These are phyloP conservation scores for Clitopilus hobsonii DNA, from an alignment of 768 basidiomycete genomes.

Conservation along the genomic window DNA sequence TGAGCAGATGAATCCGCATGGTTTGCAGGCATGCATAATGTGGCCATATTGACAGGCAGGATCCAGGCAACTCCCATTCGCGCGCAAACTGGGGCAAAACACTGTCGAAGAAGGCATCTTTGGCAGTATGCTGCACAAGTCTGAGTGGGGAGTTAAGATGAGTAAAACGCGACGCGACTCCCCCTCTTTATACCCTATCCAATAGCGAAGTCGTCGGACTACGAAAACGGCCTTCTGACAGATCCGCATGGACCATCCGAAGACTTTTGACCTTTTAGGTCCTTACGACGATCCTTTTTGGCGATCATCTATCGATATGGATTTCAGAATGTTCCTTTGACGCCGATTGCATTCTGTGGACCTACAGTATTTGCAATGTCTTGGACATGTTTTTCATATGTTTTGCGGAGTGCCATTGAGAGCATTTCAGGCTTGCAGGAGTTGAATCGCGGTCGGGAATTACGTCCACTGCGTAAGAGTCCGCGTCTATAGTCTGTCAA, in stretches of 20 bases:
- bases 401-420: no score
- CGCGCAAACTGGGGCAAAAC: slow-evolving; percentile 33
- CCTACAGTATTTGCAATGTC: background rate
- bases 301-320: background rate
- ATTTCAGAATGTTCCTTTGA: background rate
- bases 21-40: slow-evolving; percentile 31
- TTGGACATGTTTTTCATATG: background rate
- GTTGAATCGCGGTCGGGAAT: background rate
- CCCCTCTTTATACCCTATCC: background rate
- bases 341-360: background rate
- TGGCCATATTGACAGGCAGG: slow-evolving; percentile 27
- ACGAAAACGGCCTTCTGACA: background rate
- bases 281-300: background rate
- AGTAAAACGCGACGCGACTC: background rate
- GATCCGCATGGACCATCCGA: background rate
- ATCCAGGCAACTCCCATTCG: slow-evolving; percentile 28
- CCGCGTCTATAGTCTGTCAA: no score
- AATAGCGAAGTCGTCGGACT: background rate
- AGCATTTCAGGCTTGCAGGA: no score
- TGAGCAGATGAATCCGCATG: slow-evolving; percentile 30
- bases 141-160: background rate
- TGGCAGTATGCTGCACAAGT: background rate
- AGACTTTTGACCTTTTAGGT: background rate
- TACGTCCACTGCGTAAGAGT: no score
- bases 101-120: slow-evolving; percentile 3